phyloP scores from a whole-genome alignment of 2,329 filamentous ascomycete species.

The Pyrenophora graminea region DNA sequence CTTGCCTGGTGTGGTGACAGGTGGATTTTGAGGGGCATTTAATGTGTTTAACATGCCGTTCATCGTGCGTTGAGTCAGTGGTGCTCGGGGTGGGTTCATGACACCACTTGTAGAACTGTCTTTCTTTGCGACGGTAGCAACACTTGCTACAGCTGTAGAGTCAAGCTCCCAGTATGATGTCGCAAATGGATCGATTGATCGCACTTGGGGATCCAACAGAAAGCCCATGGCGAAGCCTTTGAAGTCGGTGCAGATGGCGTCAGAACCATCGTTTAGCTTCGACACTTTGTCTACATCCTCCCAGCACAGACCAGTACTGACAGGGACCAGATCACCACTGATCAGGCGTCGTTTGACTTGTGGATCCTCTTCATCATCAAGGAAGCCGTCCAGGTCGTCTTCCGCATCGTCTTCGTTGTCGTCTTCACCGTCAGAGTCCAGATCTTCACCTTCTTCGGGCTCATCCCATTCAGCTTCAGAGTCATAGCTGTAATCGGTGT shows the following conservation, averaged over 20 bases:
- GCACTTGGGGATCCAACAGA: constrained; percentile 57
- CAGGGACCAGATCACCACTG: constrained; percentile 72
- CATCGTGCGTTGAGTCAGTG: constrained; percentile 47
- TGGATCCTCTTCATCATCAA: constrained; percentile 77
- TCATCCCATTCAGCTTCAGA: constrained; percentile 85
- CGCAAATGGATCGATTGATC: constrained; percentile 84
- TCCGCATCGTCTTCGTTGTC: constrained; percentile 74
- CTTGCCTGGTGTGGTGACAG: constrained; percentile 31
- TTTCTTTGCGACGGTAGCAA: constrained; percentile 18
- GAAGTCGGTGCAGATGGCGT: constrained; percentile 55
- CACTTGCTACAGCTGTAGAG: constrained; percentile 18
- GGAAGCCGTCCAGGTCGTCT: constrained; percentile 85
- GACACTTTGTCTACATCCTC: constrained; percentile 59
- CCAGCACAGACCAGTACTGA: constrained; percentile 83
- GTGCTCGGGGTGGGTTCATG: constrained; percentile 50
- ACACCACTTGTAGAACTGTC: constrained; percentile 21
- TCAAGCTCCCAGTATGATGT: constrained; percentile 71
- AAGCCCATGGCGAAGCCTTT: constrained; percentile 73
- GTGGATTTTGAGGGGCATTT: constrained; percentile 24
- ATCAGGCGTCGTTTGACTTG: constrained; percentile 61
- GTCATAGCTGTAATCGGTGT: constrained; percentile 80
- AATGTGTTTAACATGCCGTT: constrained; percentile 42
- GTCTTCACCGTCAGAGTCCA: constrained; percentile 67
- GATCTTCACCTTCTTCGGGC: constrained; percentile 71
- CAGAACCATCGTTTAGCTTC: constrained; percentile 52